Evolutionary conservation across 225 moss, liverwort and hornwort species (phyloP), one percentile per base, ranked within the genome.

Genomic region (Pleurozium schreberi): DNA sequence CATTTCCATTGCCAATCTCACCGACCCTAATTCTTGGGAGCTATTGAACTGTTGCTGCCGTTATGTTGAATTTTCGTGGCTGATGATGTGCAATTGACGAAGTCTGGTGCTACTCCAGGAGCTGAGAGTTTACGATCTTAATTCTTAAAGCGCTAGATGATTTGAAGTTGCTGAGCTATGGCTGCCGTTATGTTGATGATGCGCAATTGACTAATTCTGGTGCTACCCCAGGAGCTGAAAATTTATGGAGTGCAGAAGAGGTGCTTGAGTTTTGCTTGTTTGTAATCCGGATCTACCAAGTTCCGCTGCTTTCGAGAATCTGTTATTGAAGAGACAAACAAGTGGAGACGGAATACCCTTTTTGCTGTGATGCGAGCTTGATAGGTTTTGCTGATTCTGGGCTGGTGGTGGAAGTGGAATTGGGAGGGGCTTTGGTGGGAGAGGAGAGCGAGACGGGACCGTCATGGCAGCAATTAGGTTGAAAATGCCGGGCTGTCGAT

Each of bases 401-500:
- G 12, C 42, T 42, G 42, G 4, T 55, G 13, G 18, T 57, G 55
- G 22, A 87, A 38, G 65, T 53, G 71, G 47, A 30, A n/a, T 49
- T 79, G 36, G 73, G 81, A 84, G 89, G 31, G 38, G 62, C 5
- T 73, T 85, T 83, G 69, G 78, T 79, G 64, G 65, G 87, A 80
- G 81, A 69, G 61, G 74, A 79, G 80, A n/a, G n/a, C n/a, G n/a
- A 40, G 50, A 80, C 34, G 75, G 59, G 52, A 80, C 50, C 78
- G 55, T 60, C 74, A 91, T 93, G 93, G 91, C 88, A 75, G 83
- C 83, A 86, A 86, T 88, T 42, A 80, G 80, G 49, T 88, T 73
- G 43, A 90, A 84, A 83, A 78, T 85, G 74, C 78, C 79, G 73
- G 82, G 60, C 85, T 76, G 75, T 77, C 87, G 87, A 88, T 82